phyloP scores from a whole-genome alignment of 1,139 yeast species.

The Diutina neorugosa region DNA sequence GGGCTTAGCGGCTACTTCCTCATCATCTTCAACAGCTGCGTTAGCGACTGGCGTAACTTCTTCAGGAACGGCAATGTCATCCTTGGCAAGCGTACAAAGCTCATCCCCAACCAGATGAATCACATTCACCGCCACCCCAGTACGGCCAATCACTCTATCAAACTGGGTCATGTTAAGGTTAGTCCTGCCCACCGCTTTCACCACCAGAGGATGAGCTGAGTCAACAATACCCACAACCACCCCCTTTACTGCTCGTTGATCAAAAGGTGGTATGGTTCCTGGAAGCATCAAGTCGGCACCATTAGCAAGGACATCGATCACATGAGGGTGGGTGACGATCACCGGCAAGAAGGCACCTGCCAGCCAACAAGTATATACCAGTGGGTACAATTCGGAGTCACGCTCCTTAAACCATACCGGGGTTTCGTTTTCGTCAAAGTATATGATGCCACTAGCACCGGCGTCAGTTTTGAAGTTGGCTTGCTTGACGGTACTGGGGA shows the following conservation, averaged over 20 bases:
- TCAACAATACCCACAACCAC: slow-evolving; percentile 63
- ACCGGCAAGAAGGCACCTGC: slow-evolving; percentile 54
- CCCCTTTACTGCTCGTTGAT: slow-evolving; percentile 31
- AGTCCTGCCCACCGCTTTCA: slow-evolving; percentile 68
- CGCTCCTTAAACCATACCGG: slow-evolving; percentile 66
- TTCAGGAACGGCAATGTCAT: slow-evolving; percentile 31
- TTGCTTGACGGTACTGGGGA: slow-evolving; percentile 54
- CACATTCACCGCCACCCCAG: slow-evolving; percentile 59
- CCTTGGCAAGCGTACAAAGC: slow-evolving; percentile 32
- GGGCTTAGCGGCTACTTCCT: slow-evolving; percentile 6
- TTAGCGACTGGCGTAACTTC: slow-evolving; percentile 11
- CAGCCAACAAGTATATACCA: slow-evolving; percentile 63
- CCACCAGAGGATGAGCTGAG: slow-evolving; percentile 45
- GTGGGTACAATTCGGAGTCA: slow-evolving; percentile 49
- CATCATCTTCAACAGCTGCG: slow-evolving; percentile 4
- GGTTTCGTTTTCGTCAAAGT: slow-evolving; percentile 46
- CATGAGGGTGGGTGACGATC: slow-evolving; percentile 60
- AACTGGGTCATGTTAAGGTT: slow-evolving; percentile 35
- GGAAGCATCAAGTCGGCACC: slow-evolving; percentile 93
- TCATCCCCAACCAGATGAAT: slow-evolving; percentile 45
- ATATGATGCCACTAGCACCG: slow-evolving; percentile 50
- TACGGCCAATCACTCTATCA: slow-evolving; percentile 35
- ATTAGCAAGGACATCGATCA: slow-evolving; percentile 45
- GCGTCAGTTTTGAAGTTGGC: slow-evolving; percentile 50
- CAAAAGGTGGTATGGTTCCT: slow-evolving; percentile 77